Conservation (phyloP, 768 basidiomycete species). For the Leucocoprinus birnbaumii region DNA sequence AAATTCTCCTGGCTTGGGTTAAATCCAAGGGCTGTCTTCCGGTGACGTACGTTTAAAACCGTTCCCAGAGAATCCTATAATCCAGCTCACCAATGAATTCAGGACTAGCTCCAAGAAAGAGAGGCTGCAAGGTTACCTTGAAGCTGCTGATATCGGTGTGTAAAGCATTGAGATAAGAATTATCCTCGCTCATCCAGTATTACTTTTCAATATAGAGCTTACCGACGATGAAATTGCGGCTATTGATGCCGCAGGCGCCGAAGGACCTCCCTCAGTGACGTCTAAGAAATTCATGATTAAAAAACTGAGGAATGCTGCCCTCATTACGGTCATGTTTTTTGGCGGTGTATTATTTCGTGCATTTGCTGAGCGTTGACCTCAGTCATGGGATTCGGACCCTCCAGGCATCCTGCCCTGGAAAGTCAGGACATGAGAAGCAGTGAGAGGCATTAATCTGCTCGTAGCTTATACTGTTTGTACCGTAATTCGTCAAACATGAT, state of each 20-base stretch:
- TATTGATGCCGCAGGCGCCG: conserved; percentile 56
- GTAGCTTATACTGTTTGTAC: no score
- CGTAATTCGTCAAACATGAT: no score
- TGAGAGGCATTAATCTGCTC: no score
- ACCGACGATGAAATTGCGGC: conserved; percentile 47
- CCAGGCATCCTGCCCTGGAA: no score
- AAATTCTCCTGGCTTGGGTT: conserved; percentile 71
- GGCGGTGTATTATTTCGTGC: no score
- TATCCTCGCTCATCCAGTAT: background rate
- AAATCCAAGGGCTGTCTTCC: conserved; percentile 65
- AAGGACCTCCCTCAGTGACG: conserved; percentile 24
- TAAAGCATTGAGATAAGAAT: background rate
- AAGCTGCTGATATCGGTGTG: conserved; percentile 60
- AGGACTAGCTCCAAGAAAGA: conserved; percentile 66
- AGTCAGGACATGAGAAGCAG: no score
- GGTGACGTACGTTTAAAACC: conserved; percentile 45
- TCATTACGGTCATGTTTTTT: no score
- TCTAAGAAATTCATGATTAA: background rate
- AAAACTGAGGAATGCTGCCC: no score
- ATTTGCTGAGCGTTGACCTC: no score
- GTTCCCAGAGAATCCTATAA: background rate
- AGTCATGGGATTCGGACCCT: no score
- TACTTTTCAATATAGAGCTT: conserved; percentile 32
- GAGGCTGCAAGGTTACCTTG: conserved; percentile 65
- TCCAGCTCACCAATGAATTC: background rate